Evolutionary conservation across 1,139 yeast genomes (phyloP), one percentile per base, ranked within the genome.

Genomic region (Arxiozyma bovina): DNA sequence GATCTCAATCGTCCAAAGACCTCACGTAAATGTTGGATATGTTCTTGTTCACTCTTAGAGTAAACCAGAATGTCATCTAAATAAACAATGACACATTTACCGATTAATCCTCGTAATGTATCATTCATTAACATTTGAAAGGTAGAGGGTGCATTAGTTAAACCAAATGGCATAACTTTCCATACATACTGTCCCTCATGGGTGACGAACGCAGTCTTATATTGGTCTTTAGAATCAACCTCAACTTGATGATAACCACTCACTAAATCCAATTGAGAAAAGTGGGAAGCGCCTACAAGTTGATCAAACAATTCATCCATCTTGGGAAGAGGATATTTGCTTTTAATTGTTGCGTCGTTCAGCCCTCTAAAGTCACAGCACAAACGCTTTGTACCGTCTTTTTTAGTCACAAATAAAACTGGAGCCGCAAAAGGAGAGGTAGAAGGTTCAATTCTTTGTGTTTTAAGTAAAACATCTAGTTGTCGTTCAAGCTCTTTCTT

Each of bases 11-110:
- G 20, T 20, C 21, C 43, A 18, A 41, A 17, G 42, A 46, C 49
- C 21, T 18, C 7, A n/a, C 17, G n/a, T 46, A 46, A 34, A 12
- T 67, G 63, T 5, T 51, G 23, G 2, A 42, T 22, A 50, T 66
- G 69, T 30, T 57, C 60, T 20, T 58, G 54, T 23, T 45, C 42
- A 1, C 51, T 22, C 18, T 53, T 25, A 18, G 62, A 59, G 50
- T 55, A 65, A n/a, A 66, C 59, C 22, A 66, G 34, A 38, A 69
- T 58, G 51, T 66, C 69, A 53, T 64, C 71, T 27, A 66, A 48
- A 53, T 66, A 67, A 5, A 57, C 60, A 1, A 56, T 51, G n/a
- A 58, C 60, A 51, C 57, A 62, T 15, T 55, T 51, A 23, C 51
- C 41, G 27, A 49, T 42, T 34, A 43, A 45, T 12, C 48, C 58